A percentile compares a stretch with the other conserved stretches of the same genome.
These are phyloP conservation scores for Kalaharituber pfeilii DNA, from an alignment of 2,329 filamentous ascomycete species.

Conservation along the genomic window DNA sequence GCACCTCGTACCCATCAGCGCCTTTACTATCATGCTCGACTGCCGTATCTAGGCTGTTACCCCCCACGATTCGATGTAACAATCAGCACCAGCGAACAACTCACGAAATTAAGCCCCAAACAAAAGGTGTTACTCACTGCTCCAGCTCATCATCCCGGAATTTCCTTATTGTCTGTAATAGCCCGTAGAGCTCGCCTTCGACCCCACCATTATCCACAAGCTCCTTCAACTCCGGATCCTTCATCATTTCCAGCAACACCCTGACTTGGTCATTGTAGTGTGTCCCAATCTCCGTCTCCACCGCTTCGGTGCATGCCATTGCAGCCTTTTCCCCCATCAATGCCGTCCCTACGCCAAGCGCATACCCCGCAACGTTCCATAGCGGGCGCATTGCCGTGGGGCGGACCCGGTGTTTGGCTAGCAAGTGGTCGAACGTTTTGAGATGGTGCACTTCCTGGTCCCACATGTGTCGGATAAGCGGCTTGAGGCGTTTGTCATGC, in stretches of 20 bases:
- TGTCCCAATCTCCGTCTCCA: constrained; percentile 91
- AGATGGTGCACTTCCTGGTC: constrained; percentile 87
- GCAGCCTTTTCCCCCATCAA: constrained; percentile 80
- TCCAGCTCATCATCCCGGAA: constrained; percentile 94
- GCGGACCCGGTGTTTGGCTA: constrained; percentile 73
- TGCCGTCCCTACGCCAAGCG: constrained; percentile 76
- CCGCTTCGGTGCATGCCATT: constrained; percentile 97
- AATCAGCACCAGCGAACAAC: constrained; percentile 8
- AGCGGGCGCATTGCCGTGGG: constrained; percentile 85
- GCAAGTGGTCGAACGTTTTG: constrained; percentile 61
- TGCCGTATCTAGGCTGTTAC: constrained; percentile 55
- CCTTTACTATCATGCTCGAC: constrained; percentile 84
- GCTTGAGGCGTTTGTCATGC: constrained; percentile 68
- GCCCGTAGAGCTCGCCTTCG: constrained; percentile 54
- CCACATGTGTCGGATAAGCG: constrained; percentile 95
- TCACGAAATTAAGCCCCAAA: neutral
- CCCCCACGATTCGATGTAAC: no score
- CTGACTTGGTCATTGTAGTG: constrained; percentile 93
- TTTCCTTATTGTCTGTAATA: constrained; percentile 57
- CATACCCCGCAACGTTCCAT: constrained; percentile 65
- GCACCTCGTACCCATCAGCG: constrained; percentile 72
- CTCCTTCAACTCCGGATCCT: constrained; percentile 47
- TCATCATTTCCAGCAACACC: constrained; percentile 61
- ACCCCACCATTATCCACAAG: constrained; percentile 44
- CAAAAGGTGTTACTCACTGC: constrained; percentile 33